Conservation (phyloP, 2,329 filamentous ascomycete genomes). For the Calonectria hongkongensis region DNA sequence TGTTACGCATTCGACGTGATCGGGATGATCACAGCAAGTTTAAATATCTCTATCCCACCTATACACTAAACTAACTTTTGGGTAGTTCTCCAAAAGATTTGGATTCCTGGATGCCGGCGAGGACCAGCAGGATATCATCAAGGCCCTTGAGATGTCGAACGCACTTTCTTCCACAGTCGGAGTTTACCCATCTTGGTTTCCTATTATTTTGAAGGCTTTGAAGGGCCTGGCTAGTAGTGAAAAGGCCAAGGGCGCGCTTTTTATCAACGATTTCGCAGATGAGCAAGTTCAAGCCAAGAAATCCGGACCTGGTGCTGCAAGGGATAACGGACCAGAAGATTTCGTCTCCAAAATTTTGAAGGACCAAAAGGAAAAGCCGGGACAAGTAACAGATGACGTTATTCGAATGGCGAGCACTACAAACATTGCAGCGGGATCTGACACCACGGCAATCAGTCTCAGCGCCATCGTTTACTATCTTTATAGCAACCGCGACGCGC, state of each 20-base stretch:
- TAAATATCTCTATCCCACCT: no score
- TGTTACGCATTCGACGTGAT: slow-evolving; percentile 17
- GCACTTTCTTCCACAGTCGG: background rate
- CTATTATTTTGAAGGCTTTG: background rate
- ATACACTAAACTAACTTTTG: background rate
- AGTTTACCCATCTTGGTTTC: slow-evolving; percentile 1
- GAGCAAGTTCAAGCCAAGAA: slow-evolving; percentile 1
- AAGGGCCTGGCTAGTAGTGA: background rate
- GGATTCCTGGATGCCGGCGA: slow-evolving; percentile 1
- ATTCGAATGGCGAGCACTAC: background rate
- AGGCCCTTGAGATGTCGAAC: background rate
- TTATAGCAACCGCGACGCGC: background rate
- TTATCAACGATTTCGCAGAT: background rate
- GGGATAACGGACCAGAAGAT: background rate
- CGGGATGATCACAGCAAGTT: slow-evolving; percentile 19
- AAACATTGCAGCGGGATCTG: background rate
- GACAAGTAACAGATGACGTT: background rate
- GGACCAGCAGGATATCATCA: background rate
- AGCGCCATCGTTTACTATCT: slow-evolving; percentile 1
- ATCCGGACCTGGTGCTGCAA: background rate
- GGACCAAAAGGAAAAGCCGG: slow-evolving; percentile 8
- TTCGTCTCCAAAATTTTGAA: slow-evolving; percentile 7
- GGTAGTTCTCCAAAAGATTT: background rate
- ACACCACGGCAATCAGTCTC: slow-evolving; percentile 4
- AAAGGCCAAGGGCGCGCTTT: background rate